phyloP scores from a whole-genome alignment of 306 rosid genomes.

The Prosopis cineraria region DNA sequence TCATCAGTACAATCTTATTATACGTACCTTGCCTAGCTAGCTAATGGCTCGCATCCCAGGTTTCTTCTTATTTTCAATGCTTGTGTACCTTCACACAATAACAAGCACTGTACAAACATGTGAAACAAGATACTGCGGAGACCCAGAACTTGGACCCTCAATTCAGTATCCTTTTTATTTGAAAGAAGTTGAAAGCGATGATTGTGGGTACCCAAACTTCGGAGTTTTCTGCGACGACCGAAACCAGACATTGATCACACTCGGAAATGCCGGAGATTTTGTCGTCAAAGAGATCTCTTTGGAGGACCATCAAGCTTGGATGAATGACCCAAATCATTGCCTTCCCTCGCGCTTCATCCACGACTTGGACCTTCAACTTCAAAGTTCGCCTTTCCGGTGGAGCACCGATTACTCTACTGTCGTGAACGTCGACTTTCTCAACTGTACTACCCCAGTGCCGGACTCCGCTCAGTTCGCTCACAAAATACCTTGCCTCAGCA shows the following conservation, averaged over 20 bases:
- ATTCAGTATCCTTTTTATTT: constrained; percentile 47
- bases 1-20: not conserved
- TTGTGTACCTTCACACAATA: constrained; percentile 4
- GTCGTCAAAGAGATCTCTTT: constrained; percentile 5
- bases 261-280: not conserved
- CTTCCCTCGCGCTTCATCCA: constrained; percentile 31
- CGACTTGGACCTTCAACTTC: not conserved
- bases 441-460: not conserved
- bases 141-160: not conserved
- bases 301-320: not conserved
- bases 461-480: not conserved
- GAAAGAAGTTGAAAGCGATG: not conserved
- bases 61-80: constrained; percentile 16
- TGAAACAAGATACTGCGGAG: not conserved
- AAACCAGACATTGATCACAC: not conserved
- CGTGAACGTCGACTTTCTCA: not conserved
- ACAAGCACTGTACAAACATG: constrained; percentile 29
- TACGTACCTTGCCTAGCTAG: not conserved
- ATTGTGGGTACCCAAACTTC: constrained; percentile 17
- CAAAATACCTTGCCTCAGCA: constrained; percentile 22
- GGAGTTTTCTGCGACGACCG: constrained; percentile 17
- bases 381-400: not conserved
- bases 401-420: not conserved
- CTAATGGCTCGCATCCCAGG: constrained; percentile 27
- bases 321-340: constrained; percentile 33